Percentiles rank a stretch among this genome's conserved stretches.
Evolutionary conservation across 345 rosid genomes (phyloP).

Genomic region (Ailanthus altissimus): DNA sequence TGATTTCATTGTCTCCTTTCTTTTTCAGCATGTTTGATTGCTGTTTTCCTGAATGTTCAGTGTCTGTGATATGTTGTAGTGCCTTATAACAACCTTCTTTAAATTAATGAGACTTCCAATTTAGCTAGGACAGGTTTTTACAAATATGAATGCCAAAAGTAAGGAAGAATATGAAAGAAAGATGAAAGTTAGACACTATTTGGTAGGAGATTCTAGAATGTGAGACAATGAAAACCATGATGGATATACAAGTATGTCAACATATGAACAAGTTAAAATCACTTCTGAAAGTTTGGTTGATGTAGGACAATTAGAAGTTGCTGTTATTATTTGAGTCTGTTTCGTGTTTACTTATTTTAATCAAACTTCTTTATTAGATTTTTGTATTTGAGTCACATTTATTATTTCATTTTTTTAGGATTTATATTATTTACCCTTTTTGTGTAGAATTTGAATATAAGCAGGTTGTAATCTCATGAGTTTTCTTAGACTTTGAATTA

Average conservation of each 20-base stretch:
- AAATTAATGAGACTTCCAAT: not conserved
- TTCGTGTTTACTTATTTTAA: too few relatives aligned
- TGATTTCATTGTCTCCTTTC: slow-evolving; percentile 5
- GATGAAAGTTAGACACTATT: too few relatives aligned
- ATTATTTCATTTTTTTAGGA: too few relatives aligned
- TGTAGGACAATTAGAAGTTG: too few relatives aligned
- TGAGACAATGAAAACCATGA: not conserved
- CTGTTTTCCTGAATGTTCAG: not conserved
- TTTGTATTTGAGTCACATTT: too few relatives aligned
- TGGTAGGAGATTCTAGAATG: not conserved
- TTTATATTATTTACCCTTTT: too few relatives aligned
- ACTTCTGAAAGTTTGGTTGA: not conserved
- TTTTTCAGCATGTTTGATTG: not conserved
- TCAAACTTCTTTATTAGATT: too few relatives aligned
- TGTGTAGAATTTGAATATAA: too few relatives aligned
- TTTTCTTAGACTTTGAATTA: too few relatives aligned
- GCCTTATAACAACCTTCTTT: not conserved
- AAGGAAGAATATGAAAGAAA: not conserved
- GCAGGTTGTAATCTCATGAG: too few relatives aligned
- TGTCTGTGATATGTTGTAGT: not conserved
- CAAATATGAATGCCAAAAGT: not conserved
- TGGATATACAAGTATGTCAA: not conserved
- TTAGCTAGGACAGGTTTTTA: not conserved
- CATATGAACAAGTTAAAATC: not conserved
- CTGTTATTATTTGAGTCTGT: too few relatives aligned